A percentile compares a stretch with the other conserved stretches of the same genome.
These are phyloP conservation scores for Caloboletus inedulis DNA, from an alignment of 1,284 basidiomycete species.

Conservation along the genomic window DNA sequence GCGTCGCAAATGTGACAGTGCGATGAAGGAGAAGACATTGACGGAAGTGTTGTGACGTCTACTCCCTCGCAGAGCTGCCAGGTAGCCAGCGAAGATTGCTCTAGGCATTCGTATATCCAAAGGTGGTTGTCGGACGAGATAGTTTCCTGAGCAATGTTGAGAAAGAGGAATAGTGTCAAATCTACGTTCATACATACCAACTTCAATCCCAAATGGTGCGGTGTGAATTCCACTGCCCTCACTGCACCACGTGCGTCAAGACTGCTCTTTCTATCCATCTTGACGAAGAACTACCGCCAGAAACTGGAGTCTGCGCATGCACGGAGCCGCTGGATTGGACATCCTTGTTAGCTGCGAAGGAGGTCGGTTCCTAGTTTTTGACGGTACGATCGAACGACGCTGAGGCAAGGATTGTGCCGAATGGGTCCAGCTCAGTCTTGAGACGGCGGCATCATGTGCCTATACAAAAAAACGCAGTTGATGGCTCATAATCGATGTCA, in stretches of 20 bases:
- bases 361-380: slow-evolving; percentile 82
- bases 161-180: not conserved
- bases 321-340: slow-evolving; percentile 31
- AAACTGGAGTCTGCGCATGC: slow-evolving; percentile 19
- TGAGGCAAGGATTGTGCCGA: slow-evolving; percentile 80
- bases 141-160: slow-evolving; percentile 55
- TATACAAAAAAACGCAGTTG: slow-evolving; percentile 31
- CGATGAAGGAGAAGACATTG: slow-evolving; percentile 42
- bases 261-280: slow-evolving; percentile 76
- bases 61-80: slow-evolving; percentile 83
- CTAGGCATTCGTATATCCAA: slow-evolving; percentile 87
- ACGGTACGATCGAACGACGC: slow-evolving; percentile 86
- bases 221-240: slow-evolving; percentile 80
- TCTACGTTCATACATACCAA: slow-evolving; percentile 50
- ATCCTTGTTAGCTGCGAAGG: slow-evolving; percentile 34
- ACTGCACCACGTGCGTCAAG: slow-evolving; percentile 84
- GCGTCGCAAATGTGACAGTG: slow-evolving; percentile 58
- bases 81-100: slow-evolving; percentile 71
- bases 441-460: slow-evolving; percentile 87
- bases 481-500: slow-evolving; percentile 1
- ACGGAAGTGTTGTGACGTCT: slow-evolving; percentile 62
- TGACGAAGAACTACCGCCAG: slow-evolving; percentile 37
- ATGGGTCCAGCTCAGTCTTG: slow-evolving; percentile 87
- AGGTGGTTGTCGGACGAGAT: slow-evolving; percentile 85
- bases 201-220: slow-evolving; percentile 82